Percentiles rank a stretch among this genome's conserved stretches.
phyloP scores from a whole-genome alignment of 805 yeast species.

The Wickerhamiella australiensis region DNA sequence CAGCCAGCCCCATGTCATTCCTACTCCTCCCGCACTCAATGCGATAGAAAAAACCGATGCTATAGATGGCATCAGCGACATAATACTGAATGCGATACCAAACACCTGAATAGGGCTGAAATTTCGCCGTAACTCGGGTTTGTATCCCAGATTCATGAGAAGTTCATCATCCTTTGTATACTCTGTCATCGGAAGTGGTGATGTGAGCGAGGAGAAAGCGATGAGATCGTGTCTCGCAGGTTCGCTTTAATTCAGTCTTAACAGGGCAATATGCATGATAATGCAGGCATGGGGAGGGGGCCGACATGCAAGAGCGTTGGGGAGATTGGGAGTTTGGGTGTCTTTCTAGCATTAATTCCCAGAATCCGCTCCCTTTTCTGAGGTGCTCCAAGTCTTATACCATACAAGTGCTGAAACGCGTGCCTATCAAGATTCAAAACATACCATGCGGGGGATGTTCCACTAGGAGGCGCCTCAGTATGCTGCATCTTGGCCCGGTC shows the following conservation, averaged over 20 bases:
- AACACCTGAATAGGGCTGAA: conserved; percentile 53
- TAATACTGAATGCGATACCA: conserved; percentile 59
- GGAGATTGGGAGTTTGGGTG: too few relatives aligned
- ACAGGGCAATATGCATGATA: neutral
- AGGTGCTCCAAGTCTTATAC: too few relatives aligned
- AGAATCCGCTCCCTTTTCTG: too few relatives aligned
- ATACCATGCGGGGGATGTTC: too few relatives aligned
- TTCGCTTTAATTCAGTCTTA: too few relatives aligned
- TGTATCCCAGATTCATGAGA: conserved; percentile 48
- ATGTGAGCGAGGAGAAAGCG: neutral
- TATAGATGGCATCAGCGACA: conserved; percentile 52
- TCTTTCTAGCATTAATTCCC: too few relatives aligned
- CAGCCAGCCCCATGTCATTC: conserved; percentile 66
- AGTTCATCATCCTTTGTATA: conserved; percentile 23
- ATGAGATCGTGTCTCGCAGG: too few relatives aligned
- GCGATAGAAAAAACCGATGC: conserved; percentile 44
- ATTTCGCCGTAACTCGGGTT: conserved; percentile 51
- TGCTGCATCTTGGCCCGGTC: too few relatives aligned
- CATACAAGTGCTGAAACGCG: too few relatives aligned
- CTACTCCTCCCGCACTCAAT: conserved; percentile 50
- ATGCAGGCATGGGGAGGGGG: neutral
- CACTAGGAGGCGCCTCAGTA: too few relatives aligned
- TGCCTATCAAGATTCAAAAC: too few relatives aligned
- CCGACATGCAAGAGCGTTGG: too few relatives aligned
- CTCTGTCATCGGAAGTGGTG: neutral